Evolutionary conservation across 164 flowering plant species (phyloP), one percentile per base, ranked within the genome.

Genomic region (Dillenia suffruticosa): DNA sequence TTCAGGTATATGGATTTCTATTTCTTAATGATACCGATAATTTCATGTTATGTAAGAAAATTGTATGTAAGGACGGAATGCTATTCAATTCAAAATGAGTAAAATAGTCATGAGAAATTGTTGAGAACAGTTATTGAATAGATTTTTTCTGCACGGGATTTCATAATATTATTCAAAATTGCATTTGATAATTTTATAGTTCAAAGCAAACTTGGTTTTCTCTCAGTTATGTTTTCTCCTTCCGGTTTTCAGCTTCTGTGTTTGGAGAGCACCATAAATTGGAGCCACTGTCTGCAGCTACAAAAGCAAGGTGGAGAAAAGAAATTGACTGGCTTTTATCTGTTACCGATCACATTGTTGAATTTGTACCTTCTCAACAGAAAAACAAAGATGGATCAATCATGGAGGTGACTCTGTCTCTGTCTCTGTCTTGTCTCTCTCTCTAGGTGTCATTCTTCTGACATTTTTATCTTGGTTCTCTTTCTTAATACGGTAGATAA

Each of bases 251-350:
- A 90, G 98, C 97, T 60, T 90, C 98, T 61, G 81, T 81, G 2
- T 93, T 93, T 54, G 97, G 96, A 47, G 97, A 93, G 58, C 86
- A 83, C 69, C 53, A 53, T 63, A 83, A 79, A 62, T 70, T 93
- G 51, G 94, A 90, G 76, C 94, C 98, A 1, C 85, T 93, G 94
- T 40, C 90, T 49, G 63, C 69, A 5, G 98, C 85, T 15, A 82
- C 78, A 64, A 90, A 81, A 71, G 63, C 77, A 32, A 79, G 83
- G 68, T 93, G 98, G 98, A 83, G 80, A 64, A 90, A 72, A 69
- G 98, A 93, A 76, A 82, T 87, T 8, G 93, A 81, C 19, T 93
- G 96, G 97, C 82, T 90, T 46, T 74, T 93, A 71, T 88, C 97
- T 52, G 98, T 90, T 17, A 77, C 96, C 0, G 98, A 93, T 77